Base-by-base conservation (phyloP, 768 basidiomycete genomes). In the Brasilioporus rufonigricans region DNA sequence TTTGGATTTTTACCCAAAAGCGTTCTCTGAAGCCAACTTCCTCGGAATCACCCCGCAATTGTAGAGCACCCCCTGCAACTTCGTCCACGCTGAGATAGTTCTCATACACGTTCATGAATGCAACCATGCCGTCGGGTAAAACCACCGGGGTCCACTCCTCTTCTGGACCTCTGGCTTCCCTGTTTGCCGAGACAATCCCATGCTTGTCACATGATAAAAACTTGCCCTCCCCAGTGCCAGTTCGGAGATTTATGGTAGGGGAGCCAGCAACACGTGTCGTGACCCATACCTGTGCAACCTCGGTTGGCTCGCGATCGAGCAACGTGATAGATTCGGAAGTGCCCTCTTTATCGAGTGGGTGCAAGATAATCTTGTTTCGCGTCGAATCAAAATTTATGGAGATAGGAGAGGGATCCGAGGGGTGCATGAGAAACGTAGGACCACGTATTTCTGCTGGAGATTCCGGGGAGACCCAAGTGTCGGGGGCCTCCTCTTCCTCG, bases 101-200 rank as follows among this genome's bases (percentile, higher is more conserved):
- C 66, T 93, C 91, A 64, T 95, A 94, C 11, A 91, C 78, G 70
- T 87, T 93, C 83, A 86, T 85, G 67, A 94, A 88, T 8, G 90
- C 88, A 45, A 89, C 83, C 87, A 93, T 91, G 39, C 90, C 91
- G 55, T 89, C 90, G 11, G 89, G 83, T 23, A 91, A 71, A 52
- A 93, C 75, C 24, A 92, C 81, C 16, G 93, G 88, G 4, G 88
- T 89, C 91, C 93, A 97, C 71, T 95, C 93, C 70, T 97, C 93
- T 70, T 96, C 91, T 5, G 91, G 89, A 2, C 93, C 94, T 31
- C 93, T 81, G 26, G 93, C 93, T 65, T 97, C 93, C 44, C 90
- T 78, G 66, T 91, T 87, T 41, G 89, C 86, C 59, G 86, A 83
- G 14, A 96, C 87, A 19, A 93, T 75, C 8, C 93, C 93, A 63